Evolutionary conservation across 139 green algal genomes (phyloP).

Genomic region (Yamagishiella unicocca): DNA sequence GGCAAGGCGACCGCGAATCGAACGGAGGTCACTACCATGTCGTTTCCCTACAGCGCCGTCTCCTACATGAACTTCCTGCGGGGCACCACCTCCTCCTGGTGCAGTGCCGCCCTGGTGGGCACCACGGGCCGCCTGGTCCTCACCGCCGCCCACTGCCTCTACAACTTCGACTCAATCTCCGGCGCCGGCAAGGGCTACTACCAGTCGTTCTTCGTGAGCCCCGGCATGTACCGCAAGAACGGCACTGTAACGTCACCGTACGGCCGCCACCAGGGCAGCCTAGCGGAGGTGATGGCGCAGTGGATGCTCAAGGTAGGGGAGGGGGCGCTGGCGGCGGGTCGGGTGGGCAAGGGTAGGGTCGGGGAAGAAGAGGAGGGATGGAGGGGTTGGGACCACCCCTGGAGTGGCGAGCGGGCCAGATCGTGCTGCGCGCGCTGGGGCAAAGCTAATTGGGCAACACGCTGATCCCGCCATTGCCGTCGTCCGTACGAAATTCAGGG

Average conservation of each 20-base stretch:
- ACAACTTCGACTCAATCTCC: neutral
- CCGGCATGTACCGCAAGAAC: neutral
- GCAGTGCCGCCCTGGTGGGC: neutral
- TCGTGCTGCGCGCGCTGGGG: too few species aligned
- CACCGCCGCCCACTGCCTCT: neutral
- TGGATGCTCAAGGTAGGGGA: constrained; percentile 9
- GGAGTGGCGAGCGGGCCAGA: too few species aligned
- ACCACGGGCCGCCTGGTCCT: neutral
- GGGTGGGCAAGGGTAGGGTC: too few species aligned
- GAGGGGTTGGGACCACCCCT: too few species aligned
- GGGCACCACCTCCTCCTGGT: neutral
- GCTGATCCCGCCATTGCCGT: too few species aligned
- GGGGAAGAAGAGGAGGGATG: too few species aligned
- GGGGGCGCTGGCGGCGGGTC: neutral
- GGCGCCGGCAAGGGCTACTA: neutral
- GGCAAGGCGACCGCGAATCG: too few species aligned
- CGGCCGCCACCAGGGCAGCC: neutral
- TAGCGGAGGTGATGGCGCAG: constrained; percentile 5
- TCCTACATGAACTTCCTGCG: neutral
- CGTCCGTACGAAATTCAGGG: neutral
- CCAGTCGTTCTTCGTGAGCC: neutral
- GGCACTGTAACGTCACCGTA: neutral
- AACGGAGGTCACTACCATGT: neutral
- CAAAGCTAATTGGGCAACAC: too few species aligned
- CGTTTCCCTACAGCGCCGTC: neutral